Evolutionary conservation across 208 protist species (phyloP).

Genomic region (Zelonia costaricensis): DNA sequence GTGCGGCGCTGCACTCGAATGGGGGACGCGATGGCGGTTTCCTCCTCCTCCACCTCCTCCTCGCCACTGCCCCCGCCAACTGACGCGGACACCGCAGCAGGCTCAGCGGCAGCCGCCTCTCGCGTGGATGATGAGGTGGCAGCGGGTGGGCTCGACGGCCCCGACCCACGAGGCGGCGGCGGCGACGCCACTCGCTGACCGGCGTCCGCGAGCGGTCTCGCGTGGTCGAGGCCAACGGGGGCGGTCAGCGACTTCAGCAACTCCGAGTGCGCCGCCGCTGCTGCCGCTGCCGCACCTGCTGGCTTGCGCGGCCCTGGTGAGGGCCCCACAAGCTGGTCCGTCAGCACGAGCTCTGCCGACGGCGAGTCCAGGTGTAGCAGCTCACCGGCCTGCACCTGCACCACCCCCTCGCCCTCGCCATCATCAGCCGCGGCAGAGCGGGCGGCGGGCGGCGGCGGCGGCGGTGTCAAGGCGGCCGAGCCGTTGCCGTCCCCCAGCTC

Average conservation of each 20-base stretch:
- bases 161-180: too few relatives aligned
- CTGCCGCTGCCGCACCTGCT: not conserved
- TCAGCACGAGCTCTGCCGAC: slow-evolving; percentile 9
- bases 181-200: too few relatives aligned
- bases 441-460: not conserved
- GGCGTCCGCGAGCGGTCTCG: too few relatives aligned
- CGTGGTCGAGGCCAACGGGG: not conserved
- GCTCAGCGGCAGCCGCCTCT: too few relatives aligned
- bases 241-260: not conserved
- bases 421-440: too few relatives aligned
- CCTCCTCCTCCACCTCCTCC: not conserved
- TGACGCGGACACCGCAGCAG: not conserved
- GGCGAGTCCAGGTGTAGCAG: not conserved
- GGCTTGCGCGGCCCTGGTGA: not conserved
- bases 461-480: not conserved
- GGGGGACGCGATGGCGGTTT: slow-evolving; percentile 6
- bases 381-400: too few relatives aligned
- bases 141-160: too few relatives aligned
- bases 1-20: slow-evolving; percentile 27
- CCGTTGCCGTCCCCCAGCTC: not conserved
- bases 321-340: slow-evolving; percentile 14
- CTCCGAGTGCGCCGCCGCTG: not conserved
- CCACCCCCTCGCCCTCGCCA: too few relatives aligned
- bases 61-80: not conserved
- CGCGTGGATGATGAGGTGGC: too few relatives aligned